phyloP scores from a whole-genome alignment of 2,329 filamentous ascomycete species.

The Monosporascus cannonballus region DNA sequence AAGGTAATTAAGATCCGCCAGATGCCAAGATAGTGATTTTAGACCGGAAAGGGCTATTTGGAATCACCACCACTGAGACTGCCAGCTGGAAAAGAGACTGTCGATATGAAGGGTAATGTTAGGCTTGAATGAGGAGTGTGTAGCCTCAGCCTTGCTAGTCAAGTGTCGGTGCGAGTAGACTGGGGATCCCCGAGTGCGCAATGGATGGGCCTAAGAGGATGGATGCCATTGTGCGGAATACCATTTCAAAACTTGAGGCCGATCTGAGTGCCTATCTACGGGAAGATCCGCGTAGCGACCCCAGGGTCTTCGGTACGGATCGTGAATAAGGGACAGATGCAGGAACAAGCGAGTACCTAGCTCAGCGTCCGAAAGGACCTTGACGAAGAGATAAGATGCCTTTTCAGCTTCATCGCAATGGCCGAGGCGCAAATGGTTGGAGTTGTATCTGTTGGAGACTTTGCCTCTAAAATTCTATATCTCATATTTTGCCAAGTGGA shows the following conservation, averaged over 20 bases:
- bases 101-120: conserved; percentile 32
- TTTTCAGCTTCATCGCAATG: not conserved
- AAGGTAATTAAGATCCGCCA: conserved; percentile 9
- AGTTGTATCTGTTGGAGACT: no score
- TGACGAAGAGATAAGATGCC: not conserved
- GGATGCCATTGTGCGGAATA: no score
- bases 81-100: conserved; percentile 25
- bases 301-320: no score
- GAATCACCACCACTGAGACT: conserved; percentile 26
- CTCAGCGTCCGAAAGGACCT: not conserved
- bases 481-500: no score
- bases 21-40: conserved; percentile 14
- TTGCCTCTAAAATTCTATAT: no score
- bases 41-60: conserved; percentile 19
- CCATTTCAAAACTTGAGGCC: no score
- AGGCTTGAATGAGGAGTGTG: not conserved
- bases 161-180: not conserved
- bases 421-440: not conserved
- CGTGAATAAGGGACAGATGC: not conserved
- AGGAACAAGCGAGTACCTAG: not conserved
- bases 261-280: not conserved
- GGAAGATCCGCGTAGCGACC: not conserved
- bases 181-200: not conserved
- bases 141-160: not conserved
- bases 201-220: no score